Evolutionary conservation across 2,329 filamentous ascomycete species (phyloP).

Genomic region (Aspergillus phoenicis): DNA sequence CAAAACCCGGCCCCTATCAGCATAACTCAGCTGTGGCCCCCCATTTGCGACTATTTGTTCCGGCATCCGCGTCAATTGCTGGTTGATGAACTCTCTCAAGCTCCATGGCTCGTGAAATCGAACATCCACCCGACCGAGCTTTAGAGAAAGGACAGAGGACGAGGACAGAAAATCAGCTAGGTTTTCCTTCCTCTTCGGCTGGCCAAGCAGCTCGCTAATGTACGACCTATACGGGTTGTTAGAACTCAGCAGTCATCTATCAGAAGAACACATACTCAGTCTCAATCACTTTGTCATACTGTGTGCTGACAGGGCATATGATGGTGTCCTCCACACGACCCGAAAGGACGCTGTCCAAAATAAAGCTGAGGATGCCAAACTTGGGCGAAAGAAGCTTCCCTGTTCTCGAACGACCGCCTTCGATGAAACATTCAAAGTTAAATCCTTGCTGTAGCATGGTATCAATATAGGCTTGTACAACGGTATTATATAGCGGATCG

Average conservation of each 20-base stretch:
- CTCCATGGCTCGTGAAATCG: slow-evolving; percentile 98
- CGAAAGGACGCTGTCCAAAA: slow-evolving; percentile 85
- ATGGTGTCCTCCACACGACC: slow-evolving; percentile 87
- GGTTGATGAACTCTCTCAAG: slow-evolving; percentile 74
- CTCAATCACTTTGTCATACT: slow-evolving; percentile 99
- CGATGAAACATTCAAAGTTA: slow-evolving; percentile 97
- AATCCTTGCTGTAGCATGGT: slow-evolving; percentile 85
- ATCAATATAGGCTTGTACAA: slow-evolving; percentile 97
- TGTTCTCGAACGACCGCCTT: slow-evolving; percentile 88
- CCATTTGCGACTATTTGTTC: slow-evolving; percentile 39
- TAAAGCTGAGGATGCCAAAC: slow-evolving; percentile 90
- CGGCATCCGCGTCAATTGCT: slow-evolving; percentile 67
- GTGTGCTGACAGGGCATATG: slow-evolving; percentile 92
- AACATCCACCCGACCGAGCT: slow-evolving; percentile 89
- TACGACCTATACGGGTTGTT: slow-evolving; percentile 64
- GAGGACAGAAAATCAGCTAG: slow-evolving; percentile 84
- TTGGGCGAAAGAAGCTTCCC: slow-evolving; percentile 93
- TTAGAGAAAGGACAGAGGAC: slow-evolving; percentile 84
- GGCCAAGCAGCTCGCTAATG: slow-evolving; percentile 87
- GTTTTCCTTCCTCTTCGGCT: slow-evolving; percentile 95
- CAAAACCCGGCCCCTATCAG: slow-evolving; percentile 70
- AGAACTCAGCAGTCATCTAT: slow-evolving; percentile 8
- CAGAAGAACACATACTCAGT: slow-evolving; percentile 61
- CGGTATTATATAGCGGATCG: slow-evolving; percentile 82
- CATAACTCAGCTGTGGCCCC: slow-evolving; percentile 48